phyloP scores from a whole-genome alignment of 495 filamentous ascomycete species.

The Penicillium macrosclerotiorum region DNA sequence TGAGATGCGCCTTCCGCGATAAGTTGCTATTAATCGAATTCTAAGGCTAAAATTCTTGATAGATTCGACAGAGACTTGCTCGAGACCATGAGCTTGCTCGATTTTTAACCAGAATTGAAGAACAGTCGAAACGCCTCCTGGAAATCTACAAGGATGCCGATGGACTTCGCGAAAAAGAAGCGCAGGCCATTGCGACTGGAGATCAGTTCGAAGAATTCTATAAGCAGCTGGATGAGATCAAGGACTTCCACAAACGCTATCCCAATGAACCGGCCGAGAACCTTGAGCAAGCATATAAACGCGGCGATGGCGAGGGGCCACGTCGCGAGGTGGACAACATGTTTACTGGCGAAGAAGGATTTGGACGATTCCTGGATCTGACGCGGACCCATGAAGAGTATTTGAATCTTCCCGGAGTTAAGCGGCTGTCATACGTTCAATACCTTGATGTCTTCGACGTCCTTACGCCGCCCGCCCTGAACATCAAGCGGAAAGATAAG shows the following conservation, averaged over 20 bases:
- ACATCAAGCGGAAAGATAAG: conserved; percentile 76
- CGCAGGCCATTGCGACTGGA: conserved; percentile 78
- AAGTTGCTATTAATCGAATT: too few species aligned
- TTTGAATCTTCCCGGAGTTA: conserved; percentile 81
- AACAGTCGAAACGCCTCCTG: conserved; percentile 76
- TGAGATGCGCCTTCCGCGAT: conserved; percentile 38
- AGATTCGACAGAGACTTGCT: conserved; percentile 82
- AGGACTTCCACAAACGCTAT: conserved; percentile 83
- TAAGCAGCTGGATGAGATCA: conserved; percentile 75
- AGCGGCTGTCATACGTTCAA: conserved; percentile 82
- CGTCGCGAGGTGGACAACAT: conserved; percentile 75
- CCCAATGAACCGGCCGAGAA: conserved; percentile 95
- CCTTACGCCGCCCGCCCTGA: conserved; percentile 69
- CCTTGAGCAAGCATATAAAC: conserved; percentile 86
- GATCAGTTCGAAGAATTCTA: conserved; percentile 94
- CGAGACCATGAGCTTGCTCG: conserved; percentile 90
- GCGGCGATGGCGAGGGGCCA: conserved; percentile 61
- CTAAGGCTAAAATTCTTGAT: too few species aligned
- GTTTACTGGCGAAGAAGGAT: conserved; percentile 94
- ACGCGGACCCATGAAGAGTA: conserved; percentile 81
- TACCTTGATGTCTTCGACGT: conserved; percentile 87
- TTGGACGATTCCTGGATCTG: conserved; percentile 86
- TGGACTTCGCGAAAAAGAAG: conserved; percentile 67
- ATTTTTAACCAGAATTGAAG: conserved; percentile 80
- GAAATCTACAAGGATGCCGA: conserved; percentile 83